phyloP scores from a whole-genome alignment of 2,329 filamentous ascomycete genomes.

The Phaeosphaeriaceae sp. region DNA sequence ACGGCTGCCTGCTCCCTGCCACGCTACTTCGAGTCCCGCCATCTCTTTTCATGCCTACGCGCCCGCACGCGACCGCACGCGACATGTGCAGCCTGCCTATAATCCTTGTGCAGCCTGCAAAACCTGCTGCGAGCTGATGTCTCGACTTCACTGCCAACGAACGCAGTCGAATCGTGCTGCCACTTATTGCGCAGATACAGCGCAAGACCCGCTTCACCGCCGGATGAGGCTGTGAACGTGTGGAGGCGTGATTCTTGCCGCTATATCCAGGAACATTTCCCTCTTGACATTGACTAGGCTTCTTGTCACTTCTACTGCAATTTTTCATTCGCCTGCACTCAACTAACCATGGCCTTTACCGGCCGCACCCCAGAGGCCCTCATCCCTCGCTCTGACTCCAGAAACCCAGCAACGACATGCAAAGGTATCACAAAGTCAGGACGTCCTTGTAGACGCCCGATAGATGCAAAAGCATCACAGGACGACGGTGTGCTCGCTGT shows the following conservation, averaged over 20 bases:
- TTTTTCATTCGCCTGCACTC: neutral
- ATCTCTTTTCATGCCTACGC: constrained; percentile 24
- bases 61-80: constrained; percentile 18
- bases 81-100: constrained; percentile 15
- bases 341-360: constrained; percentile 38
- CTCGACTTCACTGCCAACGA: neutral
- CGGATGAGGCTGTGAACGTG: constrained; percentile 9
- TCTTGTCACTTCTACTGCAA: neutral
- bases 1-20: constrained; percentile 6
- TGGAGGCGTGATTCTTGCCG: neutral
- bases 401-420: constrained; percentile 84
- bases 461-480: constrained; percentile 59
- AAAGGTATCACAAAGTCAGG: constrained; percentile 84
- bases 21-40: constrained; percentile 26
- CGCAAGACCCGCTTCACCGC: constrained; percentile 6
- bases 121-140: neutral
- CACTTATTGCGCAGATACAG: neutral
- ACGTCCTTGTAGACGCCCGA: constrained; percentile 79
- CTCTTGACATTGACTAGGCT: neutral
- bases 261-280: neutral
- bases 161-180: neutral
- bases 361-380: constrained; percentile 77
- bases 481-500: constrained; percentile 52
- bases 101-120: constrained; percentile 15
- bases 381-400: constrained; percentile 81